These are phyloP conservation scores for Paraurostyla sp. DNA, from an alignment of 73 alveolate genomes.

Conservation along the genomic window DNA sequence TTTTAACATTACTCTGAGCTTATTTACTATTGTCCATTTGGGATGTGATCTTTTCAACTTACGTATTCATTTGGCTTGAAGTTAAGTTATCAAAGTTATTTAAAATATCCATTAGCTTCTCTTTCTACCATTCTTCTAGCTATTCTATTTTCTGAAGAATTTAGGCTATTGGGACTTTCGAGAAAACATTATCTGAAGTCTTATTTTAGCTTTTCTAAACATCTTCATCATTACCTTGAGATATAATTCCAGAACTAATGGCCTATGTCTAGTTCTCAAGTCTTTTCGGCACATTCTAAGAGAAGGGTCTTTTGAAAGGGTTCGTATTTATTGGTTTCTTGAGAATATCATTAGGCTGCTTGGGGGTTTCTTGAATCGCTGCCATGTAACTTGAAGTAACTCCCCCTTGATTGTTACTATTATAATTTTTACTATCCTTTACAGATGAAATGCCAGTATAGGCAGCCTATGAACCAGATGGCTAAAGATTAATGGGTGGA, in stretches of 20 bases:
- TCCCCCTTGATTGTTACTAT: no score
- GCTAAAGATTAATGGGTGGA: not conserved
- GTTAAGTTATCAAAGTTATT: conserved; percentile 51
- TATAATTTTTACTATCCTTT: no score
- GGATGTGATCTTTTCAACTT: not conserved
- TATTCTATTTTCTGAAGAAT: conserved; percentile 53
- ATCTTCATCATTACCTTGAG: no score
- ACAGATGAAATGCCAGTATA: no score
- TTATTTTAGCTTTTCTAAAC: not conserved
- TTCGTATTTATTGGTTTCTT: conserved; percentile 58
- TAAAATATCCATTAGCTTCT: conserved; percentile 47
- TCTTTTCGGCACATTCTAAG: conserved; percentile 53
- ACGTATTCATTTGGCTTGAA: not conserved
- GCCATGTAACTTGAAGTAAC: no score
- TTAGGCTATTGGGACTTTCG: not conserved
- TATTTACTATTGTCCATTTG: not conserved
- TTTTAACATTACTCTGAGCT: not conserved
- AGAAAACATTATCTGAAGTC: not conserved
- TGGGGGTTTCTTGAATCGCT: conserved; percentile 57
- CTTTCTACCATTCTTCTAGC: conserved; percentile 59
- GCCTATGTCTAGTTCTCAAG: not conserved
- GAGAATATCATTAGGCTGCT: conserved; percentile 56
- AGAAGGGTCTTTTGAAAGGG: conserved; percentile 69
- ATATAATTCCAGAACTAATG: no score
- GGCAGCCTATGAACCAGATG: no score